Evolutionary conservation across 345 rosid species (phyloP).

Genomic region (Dimocarpus longan): DNA sequence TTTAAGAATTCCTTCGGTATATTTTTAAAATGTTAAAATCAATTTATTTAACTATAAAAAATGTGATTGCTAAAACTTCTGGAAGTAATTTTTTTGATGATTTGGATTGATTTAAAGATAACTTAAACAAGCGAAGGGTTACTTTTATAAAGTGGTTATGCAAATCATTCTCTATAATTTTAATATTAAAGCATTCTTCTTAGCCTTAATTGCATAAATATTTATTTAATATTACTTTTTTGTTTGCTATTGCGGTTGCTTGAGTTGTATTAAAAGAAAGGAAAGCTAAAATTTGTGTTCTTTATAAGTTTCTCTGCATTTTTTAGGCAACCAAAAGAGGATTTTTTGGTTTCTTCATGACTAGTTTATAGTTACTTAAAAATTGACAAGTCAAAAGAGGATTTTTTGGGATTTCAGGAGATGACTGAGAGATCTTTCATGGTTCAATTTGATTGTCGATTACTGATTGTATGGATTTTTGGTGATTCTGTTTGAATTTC

Average conservation of each 20-base stretch:
- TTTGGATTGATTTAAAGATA: no score
- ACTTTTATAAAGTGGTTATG: no score
- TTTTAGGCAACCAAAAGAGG: constrained; percentile 26
- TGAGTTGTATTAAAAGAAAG: constrained; percentile 22
- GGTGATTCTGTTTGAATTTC: constrained; percentile 21
- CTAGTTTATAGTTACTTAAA: constrained; percentile 12
- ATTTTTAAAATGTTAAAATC: no score
- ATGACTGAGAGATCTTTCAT: background rate
- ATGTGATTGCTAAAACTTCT: no score
- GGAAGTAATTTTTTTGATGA: no score
- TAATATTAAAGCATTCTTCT: no score
- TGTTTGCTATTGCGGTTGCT: constrained; percentile 12
- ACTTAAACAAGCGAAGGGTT: no score
- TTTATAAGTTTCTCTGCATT: constrained; percentile 5
- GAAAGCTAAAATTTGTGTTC: constrained; percentile 21
- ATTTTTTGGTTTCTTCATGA: constrained; percentile 18
- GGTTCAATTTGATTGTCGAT: constrained; percentile 26
- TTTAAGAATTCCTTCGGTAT: no score
- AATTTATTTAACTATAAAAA: no score
- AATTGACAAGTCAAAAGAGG: constrained; percentile 23
- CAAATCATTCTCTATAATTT: no score
- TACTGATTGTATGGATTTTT: constrained; percentile 18
- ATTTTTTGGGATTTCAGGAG: constrained; percentile 8
- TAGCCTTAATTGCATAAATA: no score
- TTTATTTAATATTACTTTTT: background rate